Base-by-base conservation (phyloP, 305 asterid species). In the Fraxinus platypoda region DNA sequence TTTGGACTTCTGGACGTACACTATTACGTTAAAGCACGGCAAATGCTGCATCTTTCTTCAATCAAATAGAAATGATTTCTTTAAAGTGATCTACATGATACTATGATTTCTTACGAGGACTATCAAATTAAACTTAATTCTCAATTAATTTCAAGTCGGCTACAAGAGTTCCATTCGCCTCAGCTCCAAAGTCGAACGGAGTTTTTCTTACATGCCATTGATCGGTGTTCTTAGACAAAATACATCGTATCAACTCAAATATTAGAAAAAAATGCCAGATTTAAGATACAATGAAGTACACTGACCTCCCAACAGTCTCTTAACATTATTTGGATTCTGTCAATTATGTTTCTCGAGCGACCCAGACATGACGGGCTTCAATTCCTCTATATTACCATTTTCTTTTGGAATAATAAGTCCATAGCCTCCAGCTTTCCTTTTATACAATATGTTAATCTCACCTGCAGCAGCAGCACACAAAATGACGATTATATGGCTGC, bases 361-460 rank as follows among this genome's bases (percentile, higher is more conserved):
- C 70, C 90, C 92, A 59, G 86, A 87, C 62, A 75, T 87, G 78
- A 87, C 28, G 2, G 92, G 87, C 86, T 91, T 93, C 82, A 84
- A 54, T 43, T 87, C 84, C 86, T 93, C 91, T 13, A 91, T 66
- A 79, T 92, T 79, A 2, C 92, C 96, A 31, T 91, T 83, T 70
- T 81, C 87, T 74, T 88, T 92, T 33, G 98, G 98, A 81, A 93
- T 90, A 52, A 95, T 93, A 28, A 93, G 83, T 19, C 98, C 98
- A 74, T 95, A 95, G 26, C 98, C 98, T 23, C 98, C 98, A 3
- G 91, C 90, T 78, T 88, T 90, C 78, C 98, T 84, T 86, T 85
- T 89, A 91, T 95, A 95, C 38, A 93, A 86, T 59, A 93, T 91
- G 93, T 93, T 95, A 80, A 94, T 86, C 85, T 92, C 94, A 66